Percentiles rank a stretch among this genome's conserved stretches.
Evolutionary conservation across 2,329 filamentous ascomycete genomes (phyloP).

Genomic region (Penicillium sp.): DNA sequence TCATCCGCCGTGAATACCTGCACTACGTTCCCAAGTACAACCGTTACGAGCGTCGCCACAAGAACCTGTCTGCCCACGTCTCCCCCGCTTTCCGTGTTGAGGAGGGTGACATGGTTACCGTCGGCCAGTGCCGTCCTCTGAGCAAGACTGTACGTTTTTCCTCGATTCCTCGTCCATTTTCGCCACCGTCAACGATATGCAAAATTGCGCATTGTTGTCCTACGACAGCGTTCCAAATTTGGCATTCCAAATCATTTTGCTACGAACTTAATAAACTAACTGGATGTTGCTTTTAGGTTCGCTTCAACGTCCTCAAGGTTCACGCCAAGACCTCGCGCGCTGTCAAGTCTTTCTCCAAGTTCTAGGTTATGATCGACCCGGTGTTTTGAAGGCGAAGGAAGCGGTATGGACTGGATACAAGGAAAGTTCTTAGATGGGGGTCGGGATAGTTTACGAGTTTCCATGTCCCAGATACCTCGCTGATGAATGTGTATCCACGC

Average conservation of each 20-base stretch:
- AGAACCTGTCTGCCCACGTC: constrained; percentile 99
- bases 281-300: constrained; percentile 61
- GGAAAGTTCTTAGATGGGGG: constrained; percentile 35
- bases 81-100: constrained; percentile 99
- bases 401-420: constrained; percentile 41
- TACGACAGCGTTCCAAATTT: not conserved
- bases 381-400: constrained; percentile 38
- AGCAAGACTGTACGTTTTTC: constrained; percentile 90
- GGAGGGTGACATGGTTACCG: constrained; percentile 98
- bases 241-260: not conserved
- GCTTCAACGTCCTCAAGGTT: constrained; percentile 99
- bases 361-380: constrained; percentile 60
- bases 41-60: constrained; percentile 99
- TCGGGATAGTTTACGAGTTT: constrained; percentile 43
- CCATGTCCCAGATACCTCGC: constrained; percentile 44
- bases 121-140: constrained; percentile 98
- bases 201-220: not conserved
- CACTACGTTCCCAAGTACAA: constrained; percentile 99
- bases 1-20: constrained; percentile 99
- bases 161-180: not conserved
- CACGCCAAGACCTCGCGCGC: constrained; percentile 58
- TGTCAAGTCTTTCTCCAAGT: constrained; percentile 98
- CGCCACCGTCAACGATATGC: not conserved
- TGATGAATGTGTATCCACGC: constrained; percentile 42
- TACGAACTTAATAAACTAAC: constrained; percentile 17